phyloP scores from a whole-genome alignment of 2,329 filamentous ascomycete genomes.

The Xylogone sp. region DNA sequence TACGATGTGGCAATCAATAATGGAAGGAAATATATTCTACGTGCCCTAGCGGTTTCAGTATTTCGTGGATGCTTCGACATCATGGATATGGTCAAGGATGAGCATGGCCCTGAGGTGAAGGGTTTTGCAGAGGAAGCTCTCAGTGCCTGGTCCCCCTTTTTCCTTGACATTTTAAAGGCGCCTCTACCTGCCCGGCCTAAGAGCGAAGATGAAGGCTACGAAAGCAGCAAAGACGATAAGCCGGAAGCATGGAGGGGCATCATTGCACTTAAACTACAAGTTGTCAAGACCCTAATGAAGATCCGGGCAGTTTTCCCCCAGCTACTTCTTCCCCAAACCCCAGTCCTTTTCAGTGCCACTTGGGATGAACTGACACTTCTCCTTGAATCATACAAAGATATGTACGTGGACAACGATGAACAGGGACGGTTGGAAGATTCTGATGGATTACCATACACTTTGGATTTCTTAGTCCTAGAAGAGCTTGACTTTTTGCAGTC shows the following conservation, averaged over 20 bases:
- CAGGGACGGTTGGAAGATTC: constrained; percentile 87
- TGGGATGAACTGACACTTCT: constrained; percentile 83
- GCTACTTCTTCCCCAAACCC: constrained; percentile 77
- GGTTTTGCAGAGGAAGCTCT: constrained; percentile 85
- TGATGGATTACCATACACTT: constrained; percentile 87
- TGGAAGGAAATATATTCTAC: constrained; percentile 67
- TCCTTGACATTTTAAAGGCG: constrained; percentile 73
- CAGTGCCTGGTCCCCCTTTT: constrained; percentile 83
- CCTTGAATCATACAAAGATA: constrained; percentile 68
- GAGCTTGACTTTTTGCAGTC: constrained; percentile 94
- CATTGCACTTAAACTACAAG: constrained; percentile 85
- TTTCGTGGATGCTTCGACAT: constrained; percentile 92
- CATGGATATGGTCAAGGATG: constrained; percentile 93
- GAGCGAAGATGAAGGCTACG: constrained; percentile 51
- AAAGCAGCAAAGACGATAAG: constrained; percentile 44
- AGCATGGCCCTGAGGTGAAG: constrained; percentile 82
- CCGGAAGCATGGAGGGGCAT: constrained; percentile 74
- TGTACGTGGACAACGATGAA: constrained; percentile 82
- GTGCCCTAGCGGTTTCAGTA: constrained; percentile 83
- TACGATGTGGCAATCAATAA: constrained; percentile 79
- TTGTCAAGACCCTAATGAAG: constrained; percentile 91
- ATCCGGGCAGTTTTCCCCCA: constrained; percentile 80
- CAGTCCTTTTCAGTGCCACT: constrained; percentile 76
- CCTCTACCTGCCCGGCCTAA: constrained; percentile 60
- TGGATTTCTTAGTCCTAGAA: constrained; percentile 90